Evolutionary conservation across 2,329 filamentous ascomycete species (phyloP).

Genomic region (Arachnomyces sp.): DNA sequence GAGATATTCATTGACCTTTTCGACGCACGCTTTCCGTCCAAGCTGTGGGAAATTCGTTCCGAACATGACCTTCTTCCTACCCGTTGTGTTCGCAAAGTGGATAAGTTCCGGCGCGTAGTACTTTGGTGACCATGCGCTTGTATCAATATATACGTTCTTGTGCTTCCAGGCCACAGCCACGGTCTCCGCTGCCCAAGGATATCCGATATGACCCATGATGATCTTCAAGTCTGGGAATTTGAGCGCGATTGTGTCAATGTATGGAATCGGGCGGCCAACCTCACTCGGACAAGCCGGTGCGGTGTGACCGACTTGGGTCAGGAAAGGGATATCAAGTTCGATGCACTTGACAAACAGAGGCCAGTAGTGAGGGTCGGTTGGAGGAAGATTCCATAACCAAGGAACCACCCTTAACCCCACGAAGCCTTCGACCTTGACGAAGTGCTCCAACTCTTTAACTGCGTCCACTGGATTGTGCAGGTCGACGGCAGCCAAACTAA

Average conservation of each 20-base stretch:
- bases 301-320: constrained; percentile 22
- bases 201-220: constrained; percentile 18
- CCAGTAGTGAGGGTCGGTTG: constrained; percentile 21
- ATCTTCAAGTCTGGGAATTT: constrained; percentile 18
- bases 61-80: constrained; percentile 20
- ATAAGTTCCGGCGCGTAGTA: constrained; percentile 18
- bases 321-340: constrained; percentile 21
- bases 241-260: constrained; percentile 19
- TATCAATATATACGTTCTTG: constrained; percentile 20
- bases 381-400: constrained; percentile 21
- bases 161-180: constrained; percentile 21
- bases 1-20: constrained; percentile 9
- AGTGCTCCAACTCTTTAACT: constrained; percentile 20
- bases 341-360: constrained; percentile 21
- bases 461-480: constrained; percentile 18
- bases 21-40: constrained; percentile 17
- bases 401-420: constrained; percentile 19
- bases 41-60: constrained; percentile 21
- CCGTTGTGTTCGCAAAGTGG: constrained; percentile 19
- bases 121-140: constrained; percentile 16
- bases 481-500: constrained; percentile 19
- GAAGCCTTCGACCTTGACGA: constrained; percentile 20
- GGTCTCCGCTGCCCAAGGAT: constrained; percentile 18
- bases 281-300: constrained; percentile 20
- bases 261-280: constrained; percentile 19